Evolutionary conservation across 2,329 filamentous ascomycete genomes (phyloP), one percentile per base, ranked within the genome.

Genomic region (Epichloe scottii): DNA sequence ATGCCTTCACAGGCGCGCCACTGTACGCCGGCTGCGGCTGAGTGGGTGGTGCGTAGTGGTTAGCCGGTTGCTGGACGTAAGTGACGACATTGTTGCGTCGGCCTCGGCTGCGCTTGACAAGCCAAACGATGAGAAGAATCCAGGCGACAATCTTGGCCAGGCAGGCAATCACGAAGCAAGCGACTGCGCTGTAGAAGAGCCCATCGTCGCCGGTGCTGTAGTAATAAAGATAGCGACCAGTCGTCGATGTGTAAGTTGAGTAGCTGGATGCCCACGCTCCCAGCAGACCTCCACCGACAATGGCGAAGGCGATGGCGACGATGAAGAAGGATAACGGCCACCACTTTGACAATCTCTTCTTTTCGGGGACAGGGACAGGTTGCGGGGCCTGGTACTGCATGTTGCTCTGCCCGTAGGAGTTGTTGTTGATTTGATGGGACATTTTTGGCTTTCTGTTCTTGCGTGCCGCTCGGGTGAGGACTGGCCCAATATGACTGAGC

Each of bases 311-410:
- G 30, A 42, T 34, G 17, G 37, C 4, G 8, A 34, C 3, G 43
- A 42, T 41, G 49, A 51, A 47, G 49, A 46, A 47, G 35, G 37
- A 46, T 1, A 51, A 3, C 11, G 49, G 43, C 49, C 49, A 51
- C 43, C 49, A 46, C 26, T 40, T 46, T n/a, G 49, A 51, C 26
- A 51, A 33, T 33, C 30, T 46, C 30, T 46, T 46, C 26, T n/a
- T 34, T 11, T 46, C 15, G 10, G 26, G 33, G 3, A 17, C 14
- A 12, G 26, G 33, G 3, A 17, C 14, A 12, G 43, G 14, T 2
- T 35, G 43, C 6, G 43, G 26, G 15, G 15, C n/a, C 43, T 23
- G 48, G 26, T 19, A 35, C 17, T 21, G 30, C 26, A 34, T n/a
- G n/a, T 42, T 49, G 34, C 35, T 33, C 17, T 19, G 39, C 39